Percentiles rank a stretch among this genome's conserved stretches.
These are phyloP conservation scores for Auricularia cornea DNA, from an alignment of 768 basidiomycete genomes.

Conservation along the genomic window DNA sequence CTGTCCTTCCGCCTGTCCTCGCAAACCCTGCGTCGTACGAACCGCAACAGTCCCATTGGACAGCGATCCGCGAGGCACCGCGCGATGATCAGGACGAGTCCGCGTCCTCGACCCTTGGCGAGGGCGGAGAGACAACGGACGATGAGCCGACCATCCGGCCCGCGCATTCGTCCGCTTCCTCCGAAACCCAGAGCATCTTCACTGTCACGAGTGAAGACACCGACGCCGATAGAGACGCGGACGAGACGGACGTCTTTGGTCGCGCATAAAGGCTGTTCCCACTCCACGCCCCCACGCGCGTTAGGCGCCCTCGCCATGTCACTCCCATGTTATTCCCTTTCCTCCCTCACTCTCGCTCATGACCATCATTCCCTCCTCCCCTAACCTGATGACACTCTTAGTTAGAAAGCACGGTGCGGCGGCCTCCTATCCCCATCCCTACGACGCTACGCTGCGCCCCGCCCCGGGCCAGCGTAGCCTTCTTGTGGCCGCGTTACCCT, in stretches of 20 bases:
- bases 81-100: constrained; percentile 21
- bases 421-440: no score
- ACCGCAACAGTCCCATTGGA: not conserved
- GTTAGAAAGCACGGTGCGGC: not conserved
- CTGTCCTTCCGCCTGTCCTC: not conserved
- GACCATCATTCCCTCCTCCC: not conserved
- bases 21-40: not conserved
- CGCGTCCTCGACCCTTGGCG: constrained; percentile 35
- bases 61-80: not conserved
- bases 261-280: not conserved
- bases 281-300: no score
- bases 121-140: constrained; percentile 51
- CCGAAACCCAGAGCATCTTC: constrained; percentile 25
- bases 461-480: no score
- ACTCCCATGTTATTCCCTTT: no score
- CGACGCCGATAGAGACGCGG: constrained; percentile 21
- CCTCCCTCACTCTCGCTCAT: not conserved
- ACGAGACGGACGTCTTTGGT: constrained; percentile 17
- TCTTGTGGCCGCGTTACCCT: not conserved
- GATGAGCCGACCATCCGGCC: constrained; percentile 79
- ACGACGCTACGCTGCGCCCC: no score
- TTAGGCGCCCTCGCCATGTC: no score
- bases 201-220: constrained; percentile 29
- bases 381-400: not conserved
- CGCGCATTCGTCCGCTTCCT: constrained; percentile 31